Evolutionary conservation across 768 basidiomycete genomes (phyloP).

Genomic region (Lentinula sp.): DNA sequence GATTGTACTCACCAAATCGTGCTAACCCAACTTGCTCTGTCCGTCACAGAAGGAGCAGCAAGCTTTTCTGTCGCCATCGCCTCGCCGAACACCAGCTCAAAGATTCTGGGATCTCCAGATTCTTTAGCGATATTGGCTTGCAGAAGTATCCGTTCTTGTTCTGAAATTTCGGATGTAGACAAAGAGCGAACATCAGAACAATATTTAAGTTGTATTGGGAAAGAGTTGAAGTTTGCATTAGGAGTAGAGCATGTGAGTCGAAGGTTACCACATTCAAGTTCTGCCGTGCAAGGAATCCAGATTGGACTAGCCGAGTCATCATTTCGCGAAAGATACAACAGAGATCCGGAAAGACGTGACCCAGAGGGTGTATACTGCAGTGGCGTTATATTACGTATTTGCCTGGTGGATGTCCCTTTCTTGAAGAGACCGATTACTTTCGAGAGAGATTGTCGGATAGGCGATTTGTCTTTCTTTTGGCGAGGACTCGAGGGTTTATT

Average conservation of each 20-base stretch:
- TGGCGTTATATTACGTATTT: conserved; percentile 5
- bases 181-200: conserved; percentile 66
- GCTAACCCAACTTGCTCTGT: conserved; percentile 70
- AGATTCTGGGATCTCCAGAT: conserved; percentile 42
- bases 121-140: conserved; percentile 22
- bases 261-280: conserved; percentile 27
- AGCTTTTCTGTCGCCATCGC: conserved; percentile 47
- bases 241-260: conserved; percentile 42
- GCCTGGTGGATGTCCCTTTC: conserved; percentile 27
- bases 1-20: conserved; percentile 54
- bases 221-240: conserved; percentile 25
- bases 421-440: conserved; percentile 60
- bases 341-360: conserved; percentile 23
- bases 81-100: conserved; percentile 57
- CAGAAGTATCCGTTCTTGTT: conserved; percentile 39
- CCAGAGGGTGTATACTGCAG: conserved; percentile 1
- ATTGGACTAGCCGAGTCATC: conserved; percentile 23
- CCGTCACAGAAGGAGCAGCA: conserved; percentile 52
- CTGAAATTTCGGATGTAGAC: conserved; percentile 29
- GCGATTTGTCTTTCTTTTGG: conserved; percentile 42
- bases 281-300: conserved; percentile 44
- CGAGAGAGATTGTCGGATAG: conserved; percentile 57
- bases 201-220: conserved; percentile 39
- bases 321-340: conserved; percentile 43
- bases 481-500: conserved; percentile 12